Percentiles rank a stretch among this genome's conserved stretches.
phyloP scores from a whole-genome alignment of 2,329 filamentous ascomycete genomes.

The Aspergillus cejpii region DNA sequence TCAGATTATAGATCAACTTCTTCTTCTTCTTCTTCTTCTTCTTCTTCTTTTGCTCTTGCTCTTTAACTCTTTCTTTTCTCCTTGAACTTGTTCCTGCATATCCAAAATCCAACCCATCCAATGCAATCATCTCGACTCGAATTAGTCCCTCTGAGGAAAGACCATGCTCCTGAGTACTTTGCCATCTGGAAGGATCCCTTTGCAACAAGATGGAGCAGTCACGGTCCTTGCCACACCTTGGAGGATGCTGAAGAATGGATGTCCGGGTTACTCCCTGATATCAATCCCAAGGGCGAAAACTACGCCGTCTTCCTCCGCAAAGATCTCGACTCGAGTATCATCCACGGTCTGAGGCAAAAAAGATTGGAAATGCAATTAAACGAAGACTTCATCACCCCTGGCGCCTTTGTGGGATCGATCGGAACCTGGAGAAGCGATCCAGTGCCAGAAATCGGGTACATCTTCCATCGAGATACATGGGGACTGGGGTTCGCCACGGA shows the following conservation, averaged over 20 bases:
- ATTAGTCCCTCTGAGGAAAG: conserved; percentile 9
- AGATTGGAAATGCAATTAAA: not conserved
- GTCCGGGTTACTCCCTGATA: conserved; percentile 3
- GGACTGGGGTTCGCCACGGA: conserved; percentile 14
- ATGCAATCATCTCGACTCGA: conserved; percentile 3
- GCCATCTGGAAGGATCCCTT: conserved; percentile 14
- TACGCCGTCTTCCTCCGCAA: conserved; percentile 12
- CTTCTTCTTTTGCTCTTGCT: too few species aligned
- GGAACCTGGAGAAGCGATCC: conserved; percentile 10
- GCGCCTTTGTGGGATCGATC: conserved; percentile 10
- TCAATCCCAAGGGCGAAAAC: conserved; percentile 11
- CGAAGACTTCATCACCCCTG: conserved; percentile 1
- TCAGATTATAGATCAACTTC: conserved; percentile 40
- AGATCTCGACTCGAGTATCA: not conserved
- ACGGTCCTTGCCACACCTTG: conserved; percentile 10
- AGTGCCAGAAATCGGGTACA: conserved; percentile 11
- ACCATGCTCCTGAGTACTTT: conserved; percentile 13
- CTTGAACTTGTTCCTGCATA: too few species aligned
- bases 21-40: too few species aligned
- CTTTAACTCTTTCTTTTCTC: too few species aligned
- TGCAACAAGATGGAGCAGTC: conserved; percentile 16
- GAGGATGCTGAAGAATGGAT: conserved; percentile 13
- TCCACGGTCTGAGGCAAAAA: not conserved
- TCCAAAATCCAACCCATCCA: conserved; percentile 26
- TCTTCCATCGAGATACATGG: conserved; percentile 14